Conservation (phyloP, 1,284 basidiomycete species). For the Cryptococcus depauperatus region DNA sequence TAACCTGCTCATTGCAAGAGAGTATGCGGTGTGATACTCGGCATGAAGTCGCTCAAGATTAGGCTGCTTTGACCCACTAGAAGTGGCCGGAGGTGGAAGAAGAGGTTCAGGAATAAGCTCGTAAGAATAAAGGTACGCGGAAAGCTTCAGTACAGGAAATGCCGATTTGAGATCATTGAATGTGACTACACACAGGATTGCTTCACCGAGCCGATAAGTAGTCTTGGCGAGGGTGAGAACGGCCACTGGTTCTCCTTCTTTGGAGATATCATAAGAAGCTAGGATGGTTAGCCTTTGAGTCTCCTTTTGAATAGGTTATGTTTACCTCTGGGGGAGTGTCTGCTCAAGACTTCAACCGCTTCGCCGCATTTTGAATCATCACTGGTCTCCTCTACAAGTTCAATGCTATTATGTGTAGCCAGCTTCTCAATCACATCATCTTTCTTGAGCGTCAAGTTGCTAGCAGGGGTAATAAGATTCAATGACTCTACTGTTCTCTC, state of each 20-base stretch:
- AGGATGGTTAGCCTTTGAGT: conserved; percentile 7
- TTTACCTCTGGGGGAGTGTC: conserved; percentile 77
- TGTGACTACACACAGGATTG: conserved; percentile 75
- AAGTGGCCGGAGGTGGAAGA: conserved; percentile 47
- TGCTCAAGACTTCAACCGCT: conserved; percentile 80
- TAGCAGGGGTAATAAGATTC: not conserved
- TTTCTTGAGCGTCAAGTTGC: conserved; percentile 10
- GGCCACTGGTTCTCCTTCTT: conserved; percentile 77
- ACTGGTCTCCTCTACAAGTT: conserved; percentile 46
- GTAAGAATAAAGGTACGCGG: conserved; percentile 74
- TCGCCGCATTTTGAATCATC: conserved; percentile 66
- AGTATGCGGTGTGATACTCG: conserved; percentile 68
- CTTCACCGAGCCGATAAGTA: conserved; percentile 81
- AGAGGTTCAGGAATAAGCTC: conserved; percentile 61
- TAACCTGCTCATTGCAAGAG: conserved; percentile 60
- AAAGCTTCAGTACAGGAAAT: conserved; percentile 68
- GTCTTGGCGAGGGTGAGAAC: conserved; percentile 84
- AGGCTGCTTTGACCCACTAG: conserved; percentile 22
- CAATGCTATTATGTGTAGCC: conserved; percentile 39
- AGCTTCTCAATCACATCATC: conserved; percentile 24
- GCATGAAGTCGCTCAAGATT: conserved; percentile 57
- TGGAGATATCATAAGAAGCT: conserved; percentile 89
- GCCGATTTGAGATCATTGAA: conserved; percentile 57
- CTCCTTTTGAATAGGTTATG: not conserved
- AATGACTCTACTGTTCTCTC: not conserved